phyloP scores from a whole-genome alignment of 2,329 filamentous ascomycete species.

The Epicoccum nigrum region DNA sequence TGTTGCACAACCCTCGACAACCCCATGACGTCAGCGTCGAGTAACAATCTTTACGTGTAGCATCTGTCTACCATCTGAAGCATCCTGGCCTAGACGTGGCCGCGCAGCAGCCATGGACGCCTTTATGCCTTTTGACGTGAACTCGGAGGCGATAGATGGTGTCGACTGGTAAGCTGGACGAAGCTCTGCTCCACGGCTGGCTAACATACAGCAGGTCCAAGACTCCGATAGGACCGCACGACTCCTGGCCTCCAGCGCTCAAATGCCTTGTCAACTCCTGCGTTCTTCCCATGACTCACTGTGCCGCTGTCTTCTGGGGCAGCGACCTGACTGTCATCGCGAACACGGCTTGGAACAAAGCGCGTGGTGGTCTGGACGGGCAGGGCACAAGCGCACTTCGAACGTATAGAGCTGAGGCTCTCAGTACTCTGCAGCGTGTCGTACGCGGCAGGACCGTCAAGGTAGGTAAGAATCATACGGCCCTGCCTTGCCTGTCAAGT shows the following conservation, averaged over 20 bases:
- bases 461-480: slow-evolving; percentile 41
- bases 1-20: slow-evolving; percentile 4
- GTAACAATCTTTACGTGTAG: background rate
- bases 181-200: background rate
- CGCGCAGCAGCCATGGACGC: slow-evolving; percentile 13
- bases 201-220: slow-evolving; percentile 30
- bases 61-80: background rate
- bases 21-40: slow-evolving; percentile 13
- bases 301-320: slow-evolving; percentile 53
- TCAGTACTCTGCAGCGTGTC: slow-evolving; percentile 42
- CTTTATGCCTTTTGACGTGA: slow-evolving; percentile 12
- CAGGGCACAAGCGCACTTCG: slow-evolving; percentile 46
- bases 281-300: slow-evolving; percentile 50
- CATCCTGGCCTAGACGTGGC: background rate
- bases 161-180: slow-evolving; percentile 10
- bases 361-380: slow-evolving; percentile 38
- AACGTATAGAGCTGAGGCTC: slow-evolving; percentile 42
- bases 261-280: slow-evolving; percentile 43
- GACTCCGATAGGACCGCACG: slow-evolving; percentile 40
- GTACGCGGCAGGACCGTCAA: slow-evolving; percentile 46
- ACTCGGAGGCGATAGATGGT: slow-evolving; percentile 11
- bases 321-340: slow-evolving; percentile 47
- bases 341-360: slow-evolving; percentile 51
- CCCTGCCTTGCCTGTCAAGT: slow-evolving; percentile 3
- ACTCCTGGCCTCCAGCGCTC: slow-evolving; percentile 45